Conservation (phyloP, 331 rosid genomes). For the Pyrus hybrid region DNA sequence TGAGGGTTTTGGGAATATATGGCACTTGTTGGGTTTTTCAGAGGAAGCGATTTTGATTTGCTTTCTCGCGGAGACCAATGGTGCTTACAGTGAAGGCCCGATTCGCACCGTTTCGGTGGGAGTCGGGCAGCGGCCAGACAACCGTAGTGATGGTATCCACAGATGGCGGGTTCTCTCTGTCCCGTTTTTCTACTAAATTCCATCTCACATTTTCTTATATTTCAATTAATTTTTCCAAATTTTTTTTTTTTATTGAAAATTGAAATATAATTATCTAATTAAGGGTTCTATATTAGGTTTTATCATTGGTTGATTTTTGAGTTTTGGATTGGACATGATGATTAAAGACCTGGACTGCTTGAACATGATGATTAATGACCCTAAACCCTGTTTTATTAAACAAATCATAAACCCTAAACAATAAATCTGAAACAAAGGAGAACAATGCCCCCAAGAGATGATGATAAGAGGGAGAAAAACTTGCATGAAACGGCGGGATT, state of each 20-base stretch:
- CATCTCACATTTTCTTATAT: constrained; percentile 42
- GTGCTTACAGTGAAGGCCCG: constrained; percentile 57
- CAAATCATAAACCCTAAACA: neutral
- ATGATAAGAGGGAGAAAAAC: neutral
- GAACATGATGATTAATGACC: neutral
- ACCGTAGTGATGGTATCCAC: constrained; percentile 97
- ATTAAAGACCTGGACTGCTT: neutral
- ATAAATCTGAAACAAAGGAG: too few species aligned
- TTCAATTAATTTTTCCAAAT: too few species aligned
- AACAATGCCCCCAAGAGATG: neutral
- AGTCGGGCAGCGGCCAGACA: constrained; percentile 92
- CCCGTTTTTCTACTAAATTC: constrained; percentile 70
- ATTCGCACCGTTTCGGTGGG: neutral
- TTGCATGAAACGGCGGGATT: too few species aligned
- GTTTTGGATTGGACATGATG: neutral
- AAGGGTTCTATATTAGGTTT: neutral
- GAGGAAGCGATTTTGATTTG: constrained; percentile 16
- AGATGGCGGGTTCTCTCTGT: constrained; percentile 36
- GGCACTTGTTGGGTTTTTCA: constrained; percentile 26
- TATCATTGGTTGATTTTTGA: neutral
- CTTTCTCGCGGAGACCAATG: constrained; percentile 27
- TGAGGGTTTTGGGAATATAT: neutral
- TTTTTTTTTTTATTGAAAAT: neutral
- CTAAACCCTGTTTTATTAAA: too few species aligned
- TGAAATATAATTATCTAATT: neutral